These are phyloP conservation scores for Quercus parvula DNA, from an alignment of 306 rosid species.

Conservation along the genomic window DNA sequence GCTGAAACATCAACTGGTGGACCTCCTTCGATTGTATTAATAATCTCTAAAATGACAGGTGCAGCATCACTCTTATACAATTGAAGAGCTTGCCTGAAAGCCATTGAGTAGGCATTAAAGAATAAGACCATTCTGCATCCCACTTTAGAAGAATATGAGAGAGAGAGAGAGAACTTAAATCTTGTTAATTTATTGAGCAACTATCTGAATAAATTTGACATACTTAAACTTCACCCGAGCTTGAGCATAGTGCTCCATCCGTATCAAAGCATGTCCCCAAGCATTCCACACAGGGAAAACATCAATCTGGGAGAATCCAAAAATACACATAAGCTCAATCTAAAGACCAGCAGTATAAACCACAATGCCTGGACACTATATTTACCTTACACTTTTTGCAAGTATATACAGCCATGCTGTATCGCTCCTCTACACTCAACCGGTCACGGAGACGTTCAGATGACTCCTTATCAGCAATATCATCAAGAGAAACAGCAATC, in stretches of 20 bases:
- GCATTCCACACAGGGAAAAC: slow-evolving; percentile 98
- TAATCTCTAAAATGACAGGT: slow-evolving; percentile 78
- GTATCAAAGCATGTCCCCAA: slow-evolving; percentile 97
- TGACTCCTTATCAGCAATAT: slow-evolving; percentile 89
- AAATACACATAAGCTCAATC: slow-evolving; percentile 22
- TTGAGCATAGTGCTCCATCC: slow-evolving; percentile 93
- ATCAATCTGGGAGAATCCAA: slow-evolving; percentile 69
- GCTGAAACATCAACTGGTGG: slow-evolving; percentile 97
- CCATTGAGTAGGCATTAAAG: slow-evolving; percentile 24
- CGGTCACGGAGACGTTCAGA: slow-evolving; percentile 91
- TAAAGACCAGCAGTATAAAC: slow-evolving; percentile 21
- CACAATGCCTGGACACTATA: slow-evolving; percentile 1
- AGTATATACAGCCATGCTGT: slow-evolving; percentile 98
- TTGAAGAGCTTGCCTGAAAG: slow-evolving; percentile 96
- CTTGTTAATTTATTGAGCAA: not conserved
- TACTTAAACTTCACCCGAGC: slow-evolving; percentile 99
- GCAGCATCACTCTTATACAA: slow-evolving; percentile 79
- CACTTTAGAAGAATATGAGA: not conserved
- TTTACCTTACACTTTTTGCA: slow-evolving; percentile 95
- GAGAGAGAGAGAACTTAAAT: not conserved
- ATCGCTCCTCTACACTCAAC: slow-evolving; percentile 81
- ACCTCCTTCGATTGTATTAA: slow-evolving; percentile 94
- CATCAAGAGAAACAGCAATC: slow-evolving; percentile 94
- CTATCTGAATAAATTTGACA: slow-evolving; percentile 21
- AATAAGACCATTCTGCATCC: slow-evolving; percentile 3